These are phyloP conservation scores for Falciphora oryzae DNA, from an alignment of 2,329 filamentous ascomycete species.

Conservation along the genomic window DNA sequence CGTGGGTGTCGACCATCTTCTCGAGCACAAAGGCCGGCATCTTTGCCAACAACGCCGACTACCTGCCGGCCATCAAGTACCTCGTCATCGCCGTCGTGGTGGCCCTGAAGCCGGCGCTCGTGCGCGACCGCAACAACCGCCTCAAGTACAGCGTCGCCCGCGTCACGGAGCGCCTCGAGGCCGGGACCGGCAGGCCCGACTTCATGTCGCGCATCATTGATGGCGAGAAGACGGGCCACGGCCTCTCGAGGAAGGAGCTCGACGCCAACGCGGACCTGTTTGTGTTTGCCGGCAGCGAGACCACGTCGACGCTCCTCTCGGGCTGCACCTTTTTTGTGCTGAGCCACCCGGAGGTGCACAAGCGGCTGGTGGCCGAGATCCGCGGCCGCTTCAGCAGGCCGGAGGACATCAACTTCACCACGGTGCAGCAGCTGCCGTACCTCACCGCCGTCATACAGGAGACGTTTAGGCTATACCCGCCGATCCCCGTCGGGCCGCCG, in stretches of 20 bases:
- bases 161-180: conserved; percentile 6
- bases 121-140: neutral
- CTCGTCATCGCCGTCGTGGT: conserved; percentile 3
- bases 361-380: conserved; percentile 35
- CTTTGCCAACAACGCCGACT: conserved; percentile 13
- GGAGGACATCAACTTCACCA: conserved; percentile 26
- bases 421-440: conserved; percentile 24
- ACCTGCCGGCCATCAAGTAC: conserved; percentile 5
- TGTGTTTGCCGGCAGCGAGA: conserved; percentile 44
- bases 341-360: conserved; percentile 28
- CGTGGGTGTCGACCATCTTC: conserved; percentile 5
- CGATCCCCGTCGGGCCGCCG: conserved; percentile 23
- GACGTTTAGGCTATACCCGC: conserved; percentile 28
- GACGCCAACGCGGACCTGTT: conserved; percentile 19
- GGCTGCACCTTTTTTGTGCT: conserved; percentile 34
- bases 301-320: conserved; percentile 40
- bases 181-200: conserved; percentile 12
- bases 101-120: neutral
- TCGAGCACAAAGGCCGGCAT: conserved; percentile 20
- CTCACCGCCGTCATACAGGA: conserved; percentile 31
- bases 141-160: conserved; percentile 5
- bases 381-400: conserved; percentile 31
- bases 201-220: conserved; percentile 14
- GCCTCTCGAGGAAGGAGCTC: conserved; percentile 2
- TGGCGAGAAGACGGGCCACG: neutral